phyloP scores from a whole-genome alignment of 2,329 filamentous ascomycete genomes.

The Coniochaeta ligniaria region DNA sequence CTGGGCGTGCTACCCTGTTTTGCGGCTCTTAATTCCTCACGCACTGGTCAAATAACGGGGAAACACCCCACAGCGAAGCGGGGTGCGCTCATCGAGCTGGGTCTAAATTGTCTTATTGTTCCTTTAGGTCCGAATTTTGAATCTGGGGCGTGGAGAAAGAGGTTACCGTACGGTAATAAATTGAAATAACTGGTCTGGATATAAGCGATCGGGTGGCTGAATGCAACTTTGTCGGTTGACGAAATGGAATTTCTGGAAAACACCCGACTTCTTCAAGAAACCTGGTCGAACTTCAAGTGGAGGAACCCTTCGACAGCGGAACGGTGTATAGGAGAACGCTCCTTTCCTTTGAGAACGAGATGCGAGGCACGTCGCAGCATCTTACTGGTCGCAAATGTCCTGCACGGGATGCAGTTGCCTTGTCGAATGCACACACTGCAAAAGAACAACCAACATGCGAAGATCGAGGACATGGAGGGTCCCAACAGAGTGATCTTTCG shows the following conservation, averaged over 20 bases:
- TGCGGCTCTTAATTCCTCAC: slow-evolving; percentile 1
- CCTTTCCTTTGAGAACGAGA: background rate
- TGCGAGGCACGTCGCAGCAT: background rate
- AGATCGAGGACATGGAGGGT: background rate
- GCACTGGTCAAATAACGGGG: background rate
- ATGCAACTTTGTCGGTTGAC: no score
- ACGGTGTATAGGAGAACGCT: background rate
- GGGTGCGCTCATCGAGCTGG: slow-evolving; percentile 1
- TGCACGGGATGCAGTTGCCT: background rate
- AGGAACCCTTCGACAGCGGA: background rate
- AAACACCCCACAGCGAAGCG: background rate
- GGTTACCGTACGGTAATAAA: background rate
- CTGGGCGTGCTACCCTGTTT: background rate
- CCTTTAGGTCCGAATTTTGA: background rate
- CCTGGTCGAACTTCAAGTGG: background rate
- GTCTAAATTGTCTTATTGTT: background rate
- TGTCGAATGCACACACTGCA: background rate
- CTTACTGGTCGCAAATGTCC: background rate
- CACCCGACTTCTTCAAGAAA: no score
- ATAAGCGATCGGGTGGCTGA: background rate
- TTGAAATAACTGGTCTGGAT: background rate
- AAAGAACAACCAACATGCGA: background rate
- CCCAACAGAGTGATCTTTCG: no score
- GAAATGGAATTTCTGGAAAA: background rate
- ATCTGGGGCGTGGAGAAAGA: background rate